Evolutionary conservation across 371 early-diverging fungal genomes (phyloP), one percentile per base, ranked within the genome.

Genomic region (Mortierella sp.): DNA sequence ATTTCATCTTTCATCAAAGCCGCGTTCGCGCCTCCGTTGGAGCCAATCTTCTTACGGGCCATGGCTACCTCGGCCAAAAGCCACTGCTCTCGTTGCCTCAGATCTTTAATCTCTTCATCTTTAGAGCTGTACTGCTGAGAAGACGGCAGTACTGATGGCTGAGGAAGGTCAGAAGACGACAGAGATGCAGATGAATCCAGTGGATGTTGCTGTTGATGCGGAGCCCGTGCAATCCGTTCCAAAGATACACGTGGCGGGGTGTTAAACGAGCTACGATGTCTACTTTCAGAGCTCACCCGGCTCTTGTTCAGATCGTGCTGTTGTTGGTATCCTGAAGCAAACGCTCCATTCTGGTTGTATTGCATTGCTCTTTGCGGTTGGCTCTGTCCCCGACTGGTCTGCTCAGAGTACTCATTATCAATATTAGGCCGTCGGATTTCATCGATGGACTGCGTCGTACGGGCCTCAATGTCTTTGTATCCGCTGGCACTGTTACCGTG

Each of bases 31-130:
- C 53, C 11, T 50, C 17, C 5, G 31, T 48, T 61, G 30, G 60
- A 60, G 1, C 72, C 75, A 42, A 59, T 58, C 47, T 53, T 55
- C 27, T 73, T 73, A 21, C 75, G 75, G 15, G 75, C 42, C 56
- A 73, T 54, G n/a, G 68, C 68, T 2, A 73, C 68, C 49, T 73
- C 75, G 1, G 75, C 75, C 44, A 73, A 14, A 17, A 73, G 64
- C 75, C 75, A 73, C 32, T 67, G 68, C 46, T 73, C 75, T n/a
- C 75, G 68, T 27, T 68, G 68, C 50, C 24, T 57, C 27, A 73
- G 46, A 19, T 73, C 75, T 43, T 48, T 58, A 46, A 75, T 64
- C 58, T 75, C 76, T 1, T 47, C 65, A 50, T 75, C 76, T 39
- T 64, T 69, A 41, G 64, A 56, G 15, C 21, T 52, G 26, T 24